Percentiles rank a stretch among this genome's conserved stretches.
phyloP scores from a whole-genome alignment of 2,329 filamentous ascomycete species.

The Helotiales sp. region DNA sequence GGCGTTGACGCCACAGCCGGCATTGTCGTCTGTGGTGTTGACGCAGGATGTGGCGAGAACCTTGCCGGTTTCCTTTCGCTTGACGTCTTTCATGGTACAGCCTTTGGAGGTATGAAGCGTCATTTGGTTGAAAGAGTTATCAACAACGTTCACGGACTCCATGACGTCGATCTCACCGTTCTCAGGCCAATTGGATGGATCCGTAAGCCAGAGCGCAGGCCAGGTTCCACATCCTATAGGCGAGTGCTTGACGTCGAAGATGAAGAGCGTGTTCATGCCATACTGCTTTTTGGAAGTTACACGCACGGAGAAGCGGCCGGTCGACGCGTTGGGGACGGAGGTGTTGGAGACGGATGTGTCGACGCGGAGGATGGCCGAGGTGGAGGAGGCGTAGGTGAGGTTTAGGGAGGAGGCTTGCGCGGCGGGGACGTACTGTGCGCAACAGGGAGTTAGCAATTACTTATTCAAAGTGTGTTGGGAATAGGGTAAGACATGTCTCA shows the following conservation, averaged over 20 bases:
- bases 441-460: no score
- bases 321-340: constrained; percentile 60
- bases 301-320: constrained; percentile 50
- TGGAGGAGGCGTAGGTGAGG: constrained; percentile 62
- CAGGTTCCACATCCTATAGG: constrained; percentile 59
- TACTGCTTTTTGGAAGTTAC: constrained; percentile 62
- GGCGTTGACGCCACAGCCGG: constrained; percentile 50
- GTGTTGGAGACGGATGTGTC: constrained; percentile 61
- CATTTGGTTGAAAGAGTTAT: constrained; percentile 49
- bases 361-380: constrained; percentile 61
- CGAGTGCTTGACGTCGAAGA: constrained; percentile 63
- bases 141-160: constrained; percentile 53
- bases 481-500: no score
- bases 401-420: constrained; percentile 51
- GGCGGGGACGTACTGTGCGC: constrained; percentile 49
- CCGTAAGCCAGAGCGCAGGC: constrained; percentile 67
- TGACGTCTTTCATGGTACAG: constrained; percentile 48
- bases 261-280: constrained; percentile 58
- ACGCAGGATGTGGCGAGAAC: constrained; percentile 54
- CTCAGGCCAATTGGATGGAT: constrained; percentile 61
- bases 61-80: constrained; percentile 53
- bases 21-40: constrained; percentile 47
- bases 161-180: constrained; percentile 65
- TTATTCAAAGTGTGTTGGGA: no score
- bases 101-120: constrained; percentile 54